Percentiles rank a stretch among this genome's conserved stretches.
phyloP scores from a whole-genome alignment of 306 rosid genomes.

The Prunus persica region DNA sequence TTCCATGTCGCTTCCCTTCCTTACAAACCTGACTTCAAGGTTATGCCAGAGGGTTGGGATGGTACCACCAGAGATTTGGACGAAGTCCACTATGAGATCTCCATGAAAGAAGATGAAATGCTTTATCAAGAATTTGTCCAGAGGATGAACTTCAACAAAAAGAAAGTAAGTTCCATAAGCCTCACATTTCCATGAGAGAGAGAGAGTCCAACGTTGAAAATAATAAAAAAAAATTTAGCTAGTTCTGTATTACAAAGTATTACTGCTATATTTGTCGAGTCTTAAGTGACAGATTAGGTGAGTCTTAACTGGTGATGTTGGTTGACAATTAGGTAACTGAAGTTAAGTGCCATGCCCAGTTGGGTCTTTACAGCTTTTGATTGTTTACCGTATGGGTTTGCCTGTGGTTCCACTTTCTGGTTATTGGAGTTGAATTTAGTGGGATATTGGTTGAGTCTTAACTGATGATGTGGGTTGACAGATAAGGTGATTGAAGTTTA shows the following conservation, averaged over 20 bases:
- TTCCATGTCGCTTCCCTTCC: constrained; percentile 95
- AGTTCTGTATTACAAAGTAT: background rate
- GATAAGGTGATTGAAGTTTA: background rate
- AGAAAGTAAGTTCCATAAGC: constrained; percentile 61
- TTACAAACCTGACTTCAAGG: constrained; percentile 92
- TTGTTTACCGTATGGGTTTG: background rate
- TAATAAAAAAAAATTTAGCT: background rate
- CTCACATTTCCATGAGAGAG: background rate
- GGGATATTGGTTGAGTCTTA: background rate
- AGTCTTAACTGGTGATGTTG: background rate
- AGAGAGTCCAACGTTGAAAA: background rate
- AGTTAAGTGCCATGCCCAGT: background rate
- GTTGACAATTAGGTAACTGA: background rate
- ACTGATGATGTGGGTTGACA: background rate
- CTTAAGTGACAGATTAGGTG: background rate
- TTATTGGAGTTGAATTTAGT: background rate
- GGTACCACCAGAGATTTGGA: constrained; percentile 86
- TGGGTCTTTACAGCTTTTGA: background rate
- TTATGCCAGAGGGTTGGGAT: constrained; percentile 99
- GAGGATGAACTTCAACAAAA: constrained; percentile 82
- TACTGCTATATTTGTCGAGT: background rate
- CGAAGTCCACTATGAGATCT: constrained; percentile 91
- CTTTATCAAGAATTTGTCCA: constrained; percentile 77
- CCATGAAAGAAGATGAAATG: constrained; percentile 86
- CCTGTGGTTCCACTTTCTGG: background rate